Base-by-base conservation (phyloP, 2,329 filamentous ascomycete genomes). In the Diplodia scrobiculata region DNA sequence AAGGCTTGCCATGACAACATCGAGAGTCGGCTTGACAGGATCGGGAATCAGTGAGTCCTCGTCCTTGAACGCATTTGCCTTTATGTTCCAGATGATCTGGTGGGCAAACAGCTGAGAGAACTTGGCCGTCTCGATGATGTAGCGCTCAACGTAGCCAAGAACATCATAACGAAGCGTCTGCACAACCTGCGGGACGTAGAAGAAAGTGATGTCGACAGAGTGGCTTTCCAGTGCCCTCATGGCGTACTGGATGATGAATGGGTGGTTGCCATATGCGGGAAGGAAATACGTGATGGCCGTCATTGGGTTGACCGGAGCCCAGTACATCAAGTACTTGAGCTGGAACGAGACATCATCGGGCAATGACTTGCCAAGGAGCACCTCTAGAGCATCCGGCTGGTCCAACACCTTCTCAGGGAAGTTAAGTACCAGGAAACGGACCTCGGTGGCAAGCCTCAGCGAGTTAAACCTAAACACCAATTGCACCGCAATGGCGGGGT, bases 41-140 rank as follows among this genome's bases (percentile, higher is more conserved):
- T 99, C 95, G 21, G 95, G 93, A 69, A 96, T 86, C 72, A 90
- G 87, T 14, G 90, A 93, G 71, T 97, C 92, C 72, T 99, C 94
- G 70, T 99, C 96, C 77, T 97, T 99, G 84, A 91, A 99, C 1
- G 93, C 91, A 77, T 99, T 99, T 36, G 95, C 95, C 77, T 98
- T 99, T 90, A 99, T 99, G 76, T 99, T 99, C 95, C 96, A 99
- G 75, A 99, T 99, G 71, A 99, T 98, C 73, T 99, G 95, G 77
- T 99, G 96, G 2, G 96, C 94, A 78, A 99, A 99, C 9, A 98
- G 81, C 77, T 98, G 95, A n/a, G 95, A 98, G 74, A 97, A 93
- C 72, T 96, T 94, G 1, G 93, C 95, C 0, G 96, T 97, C 79
- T 99, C 95, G 17, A 98, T 84, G 65, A 99, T 98, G 74, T 97